Evolutionary conservation across 139 green algal species (phyloP).

Genomic region (Chlamydomonas asymmetrica): DNA sequence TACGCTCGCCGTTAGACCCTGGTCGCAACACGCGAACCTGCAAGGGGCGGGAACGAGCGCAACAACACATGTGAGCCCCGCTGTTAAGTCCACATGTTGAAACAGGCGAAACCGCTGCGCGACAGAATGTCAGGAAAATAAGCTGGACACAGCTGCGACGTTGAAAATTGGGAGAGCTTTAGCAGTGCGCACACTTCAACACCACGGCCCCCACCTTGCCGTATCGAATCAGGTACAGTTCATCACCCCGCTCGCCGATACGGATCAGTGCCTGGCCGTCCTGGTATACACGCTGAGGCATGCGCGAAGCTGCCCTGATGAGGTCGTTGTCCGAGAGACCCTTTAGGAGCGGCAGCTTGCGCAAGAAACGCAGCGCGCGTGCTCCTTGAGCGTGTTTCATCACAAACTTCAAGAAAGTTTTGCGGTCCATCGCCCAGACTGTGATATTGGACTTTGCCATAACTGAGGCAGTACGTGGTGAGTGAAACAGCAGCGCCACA

Average conservation of each 20-base stretch:
- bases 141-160: too few species aligned
- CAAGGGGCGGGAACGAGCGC: too few species aligned
- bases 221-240: slow-evolving; percentile 76
- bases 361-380: slow-evolving; percentile 67
- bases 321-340: slow-evolving; percentile 75
- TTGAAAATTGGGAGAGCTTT: too few species aligned
- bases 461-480: slow-evolving; percentile 68
- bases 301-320: slow-evolving; percentile 50
- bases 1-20: slow-evolving; percentile 48
- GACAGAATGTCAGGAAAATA: too few species aligned
- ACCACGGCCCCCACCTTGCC: too few species aligned
- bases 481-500: slow-evolving; percentile 75
- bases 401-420: slow-evolving; percentile 71
- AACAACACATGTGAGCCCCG: too few species aligned
- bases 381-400: slow-evolving; percentile 74
- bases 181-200: too few species aligned
- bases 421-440: slow-evolving; percentile 69
- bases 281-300: slow-evolving; percentile 61
- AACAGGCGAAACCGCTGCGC: too few species aligned
- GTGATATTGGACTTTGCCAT: slow-evolving; percentile 59
- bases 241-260: slow-evolving; percentile 66
- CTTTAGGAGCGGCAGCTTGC: slow-evolving; percentile 77
- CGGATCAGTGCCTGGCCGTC: slow-evolving; percentile 65
- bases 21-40: slow-evolving; percentile 63
- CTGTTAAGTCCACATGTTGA: too few species aligned